Conservation (phyloP, 352 stramenopile genomes). For the Phytophthora palmivora region DNA sequence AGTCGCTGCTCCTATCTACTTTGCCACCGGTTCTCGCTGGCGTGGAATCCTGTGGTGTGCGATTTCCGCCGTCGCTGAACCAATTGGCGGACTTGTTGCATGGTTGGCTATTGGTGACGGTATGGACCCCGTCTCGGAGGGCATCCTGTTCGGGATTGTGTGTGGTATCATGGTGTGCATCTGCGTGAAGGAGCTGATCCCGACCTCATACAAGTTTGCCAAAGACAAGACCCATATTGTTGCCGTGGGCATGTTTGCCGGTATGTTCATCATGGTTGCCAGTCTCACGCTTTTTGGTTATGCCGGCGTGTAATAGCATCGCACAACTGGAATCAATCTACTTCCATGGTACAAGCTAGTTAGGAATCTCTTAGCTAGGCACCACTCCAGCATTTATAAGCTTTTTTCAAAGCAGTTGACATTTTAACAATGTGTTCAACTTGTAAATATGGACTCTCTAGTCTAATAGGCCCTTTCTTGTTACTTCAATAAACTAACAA, state of each 20-base stretch:
- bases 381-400: no score
- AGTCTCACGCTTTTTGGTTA: slow-evolving; percentile 50
- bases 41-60: slow-evolving; percentile 93
- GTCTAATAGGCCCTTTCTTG: no score
- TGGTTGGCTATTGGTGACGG: slow-evolving; percentile 44
- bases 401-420: no score
- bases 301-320: slow-evolving; percentile 50
- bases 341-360: no score
- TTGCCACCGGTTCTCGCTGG: slow-evolving; percentile 91
- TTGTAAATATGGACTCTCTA: no score
- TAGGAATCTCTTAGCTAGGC: no score
- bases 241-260: slow-evolving; percentile 72
- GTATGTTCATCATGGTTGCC: slow-evolving; percentile 89
- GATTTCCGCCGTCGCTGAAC: slow-evolving; percentile 89
- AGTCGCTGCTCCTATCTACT: slow-evolving; percentile 96
- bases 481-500: no score
- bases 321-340: no score
- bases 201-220: slow-evolving; percentile 90
- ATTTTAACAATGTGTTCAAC: no score
- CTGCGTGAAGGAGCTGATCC: slow-evolving; percentile 79
- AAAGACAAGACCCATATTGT: slow-evolving; percentile 76
- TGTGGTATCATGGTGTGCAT: no score
- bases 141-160: no score
- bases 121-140: no score
- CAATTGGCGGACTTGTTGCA: slow-evolving; percentile 89